Evolutionary conservation across 2,329 filamentous ascomycete genomes (phyloP).

Genomic region (Arachnomyces sp.): DNA sequence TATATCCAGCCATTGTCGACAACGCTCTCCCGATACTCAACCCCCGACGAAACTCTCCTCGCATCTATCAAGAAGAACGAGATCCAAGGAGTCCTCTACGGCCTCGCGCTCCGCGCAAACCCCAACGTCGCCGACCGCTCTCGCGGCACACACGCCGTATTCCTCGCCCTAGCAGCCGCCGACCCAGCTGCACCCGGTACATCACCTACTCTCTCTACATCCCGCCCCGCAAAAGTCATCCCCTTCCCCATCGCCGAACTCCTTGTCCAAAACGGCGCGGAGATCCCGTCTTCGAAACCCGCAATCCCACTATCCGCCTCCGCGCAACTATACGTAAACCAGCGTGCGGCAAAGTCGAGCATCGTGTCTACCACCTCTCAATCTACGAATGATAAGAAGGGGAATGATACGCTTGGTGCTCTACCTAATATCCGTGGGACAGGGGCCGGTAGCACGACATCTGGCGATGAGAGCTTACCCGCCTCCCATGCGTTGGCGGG

Average conservation of each 20-base stretch:
- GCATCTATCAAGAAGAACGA: constrained; percentile 95
- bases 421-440: constrained; percentile 46
- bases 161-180: constrained; percentile 82
- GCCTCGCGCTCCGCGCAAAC: constrained; percentile 74
- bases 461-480: constrained; percentile 5
- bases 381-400: constrained; percentile 36
- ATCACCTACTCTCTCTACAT: constrained; percentile 28
- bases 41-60: constrained; percentile 77
- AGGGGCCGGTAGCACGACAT: constrained; percentile 15
- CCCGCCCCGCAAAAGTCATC: constrained; percentile 36
- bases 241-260: constrained; percentile 87
- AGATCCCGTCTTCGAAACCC: constrained; percentile 66
- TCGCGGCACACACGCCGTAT: constrained; percentile 78
- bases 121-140: constrained; percentile 81
- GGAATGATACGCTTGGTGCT: constrained; percentile 52
- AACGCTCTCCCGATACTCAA: constrained; percentile 65
- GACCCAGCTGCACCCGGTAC: constrained; percentile 71
- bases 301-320: constrained; percentile 75
- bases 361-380: constrained; percentile 13
- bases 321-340: constrained; percentile 76
- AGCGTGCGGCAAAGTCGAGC: constrained; percentile 46
- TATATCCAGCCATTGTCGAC: constrained; percentile 68
- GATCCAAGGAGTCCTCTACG: constrained; percentile 86
- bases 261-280: constrained; percentile 85
- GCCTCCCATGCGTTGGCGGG: constrained; percentile 23